Evolutionary conservation across 2,329 filamentous ascomycete genomes (phyloP).

Genomic region (Dactylellina parvicollis): DNA sequence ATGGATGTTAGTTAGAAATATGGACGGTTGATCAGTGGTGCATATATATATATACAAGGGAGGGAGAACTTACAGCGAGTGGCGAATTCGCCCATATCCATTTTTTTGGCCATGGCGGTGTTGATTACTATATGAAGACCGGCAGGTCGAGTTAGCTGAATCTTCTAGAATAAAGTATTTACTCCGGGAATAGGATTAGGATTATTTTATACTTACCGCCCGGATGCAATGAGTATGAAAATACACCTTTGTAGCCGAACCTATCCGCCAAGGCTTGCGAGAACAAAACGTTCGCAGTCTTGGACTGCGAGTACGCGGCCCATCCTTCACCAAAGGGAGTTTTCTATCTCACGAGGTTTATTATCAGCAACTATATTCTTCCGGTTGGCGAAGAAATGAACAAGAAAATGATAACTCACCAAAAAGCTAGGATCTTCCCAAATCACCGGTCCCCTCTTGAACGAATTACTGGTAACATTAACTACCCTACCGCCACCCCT

Average conservation of each 20-base stretch:
- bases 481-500: constrained; percentile 60
- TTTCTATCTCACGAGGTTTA: constrained; percentile 19
- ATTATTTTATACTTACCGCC: constrained; percentile 59
- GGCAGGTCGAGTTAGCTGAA: not conserved
- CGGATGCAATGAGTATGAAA: constrained; percentile 63
- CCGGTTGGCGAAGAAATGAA: not conserved
- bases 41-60: not conserved
- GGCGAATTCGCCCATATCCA: constrained; percentile 56
- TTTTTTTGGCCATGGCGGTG: constrained; percentile 54
- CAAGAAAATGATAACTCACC: constrained; percentile 55
- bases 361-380: not conserved
- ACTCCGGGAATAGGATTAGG: not conserved
- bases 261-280: constrained; percentile 62
- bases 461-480: constrained; percentile 64
- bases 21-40: not conserved
- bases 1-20: too few species aligned
- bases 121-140: constrained; percentile 41
- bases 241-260: constrained; percentile 59
- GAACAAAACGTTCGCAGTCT: constrained; percentile 67
- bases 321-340: constrained; percentile 61
- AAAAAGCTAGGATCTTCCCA: constrained; percentile 65
- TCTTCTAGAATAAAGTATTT: not conserved
- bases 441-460: constrained; percentile 62
- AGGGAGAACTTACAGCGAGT: not conserved
- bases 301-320: constrained; percentile 66